Percentiles rank a stretch among this genome's conserved stretches.
These are phyloP conservation scores for Botrytis galanthina DNA, from an alignment of 2,329 filamentous ascomycete genomes.

Conservation along the genomic window DNA sequence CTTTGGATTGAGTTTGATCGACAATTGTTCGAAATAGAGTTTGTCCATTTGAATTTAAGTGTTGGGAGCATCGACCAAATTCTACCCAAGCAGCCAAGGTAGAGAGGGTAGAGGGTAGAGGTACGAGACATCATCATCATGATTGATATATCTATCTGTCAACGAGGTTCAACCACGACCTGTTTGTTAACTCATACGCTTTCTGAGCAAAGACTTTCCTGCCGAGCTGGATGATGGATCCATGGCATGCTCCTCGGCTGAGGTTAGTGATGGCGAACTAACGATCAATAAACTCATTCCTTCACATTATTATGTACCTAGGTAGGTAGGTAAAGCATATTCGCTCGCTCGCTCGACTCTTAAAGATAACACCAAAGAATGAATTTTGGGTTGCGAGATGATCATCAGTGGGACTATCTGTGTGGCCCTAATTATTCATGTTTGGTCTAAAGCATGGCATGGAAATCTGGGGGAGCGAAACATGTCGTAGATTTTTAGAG, in stretches of 20 bases:
- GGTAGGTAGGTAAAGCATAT: not conserved
- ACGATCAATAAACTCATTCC: not conserved
- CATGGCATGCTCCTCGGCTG: not conserved
- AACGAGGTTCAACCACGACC: not conserved
- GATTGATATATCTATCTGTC: not conserved
- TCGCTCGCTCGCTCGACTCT: not conserved
- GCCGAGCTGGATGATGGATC: not conserved
- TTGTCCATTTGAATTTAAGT: not conserved
- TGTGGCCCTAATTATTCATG: not conserved
- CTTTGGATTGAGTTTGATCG: not conserved
- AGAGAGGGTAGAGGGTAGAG: too few relatives aligned
- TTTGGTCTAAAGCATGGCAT: not conserved
- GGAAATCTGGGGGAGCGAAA: not conserved
- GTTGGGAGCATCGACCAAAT: not conserved
- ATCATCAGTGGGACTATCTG: not conserved
- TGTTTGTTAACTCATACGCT: not conserved
- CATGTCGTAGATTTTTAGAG: not conserved
- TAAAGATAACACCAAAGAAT: not conserved
- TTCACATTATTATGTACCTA: not conserved
- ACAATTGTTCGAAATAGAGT: not conserved
- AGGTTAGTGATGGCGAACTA: constrained; percentile 5
- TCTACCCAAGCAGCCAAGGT: not conserved
- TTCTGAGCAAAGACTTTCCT: not conserved
- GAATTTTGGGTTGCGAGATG: not conserved
- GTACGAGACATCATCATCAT: not conserved